These are phyloP conservation scores for Ophiocordyceps camponoti-rufipedis DNA, from an alignment of 2,329 filamentous ascomycete species.

Conservation along the genomic window DNA sequence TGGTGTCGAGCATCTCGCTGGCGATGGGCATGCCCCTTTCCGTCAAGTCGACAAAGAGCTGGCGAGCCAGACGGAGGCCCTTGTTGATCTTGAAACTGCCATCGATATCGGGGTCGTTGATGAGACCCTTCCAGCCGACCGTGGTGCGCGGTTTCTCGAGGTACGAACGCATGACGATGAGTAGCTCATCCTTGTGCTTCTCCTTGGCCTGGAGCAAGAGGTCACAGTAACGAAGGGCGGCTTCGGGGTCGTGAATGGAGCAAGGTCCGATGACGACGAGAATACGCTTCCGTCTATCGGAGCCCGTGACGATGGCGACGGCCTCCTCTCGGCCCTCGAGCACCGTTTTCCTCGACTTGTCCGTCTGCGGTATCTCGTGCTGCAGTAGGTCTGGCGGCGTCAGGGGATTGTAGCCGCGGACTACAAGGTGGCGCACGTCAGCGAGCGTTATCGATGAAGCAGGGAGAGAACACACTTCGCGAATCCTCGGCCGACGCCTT, in stretches of 20 bases:
- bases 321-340: slow-evolving; percentile 43
- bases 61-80: slow-evolving; percentile 66
- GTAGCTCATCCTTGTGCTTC: slow-evolving; percentile 74
- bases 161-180: slow-evolving; percentile 96
- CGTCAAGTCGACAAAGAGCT: slow-evolving; percentile 88
- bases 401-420: slow-evolving; percentile 81
- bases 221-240: slow-evolving; percentile 85
- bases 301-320: slow-evolving; percentile 50
- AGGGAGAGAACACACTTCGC: slow-evolving; percentile 43
- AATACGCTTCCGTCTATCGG: slow-evolving; percentile 39
- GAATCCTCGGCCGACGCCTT: slow-evolving; percentile 59
- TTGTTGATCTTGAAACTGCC: slow-evolving; percentile 99
- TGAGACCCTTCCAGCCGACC: slow-evolving; percentile 95
- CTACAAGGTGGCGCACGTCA: slow-evolving; percentile 17
- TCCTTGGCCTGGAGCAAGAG: slow-evolving; percentile 63
- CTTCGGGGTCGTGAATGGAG: slow-evolving; percentile 87
- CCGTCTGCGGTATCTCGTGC: slow-evolving; percentile 60
- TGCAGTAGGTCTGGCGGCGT: slow-evolving; percentile 89
- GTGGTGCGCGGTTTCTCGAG: slow-evolving; percentile 97
- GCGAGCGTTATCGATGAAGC: neutral
- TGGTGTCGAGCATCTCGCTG: slow-evolving; percentile 95
- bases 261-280: slow-evolving; percentile 81
- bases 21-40: slow-evolving; percentile 88
- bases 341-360: slow-evolving; percentile 40
- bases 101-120: slow-evolving; percentile 97